phyloP scores from a whole-genome alignment of 768 basidiomycete species.

The Suillus discolor region DNA sequence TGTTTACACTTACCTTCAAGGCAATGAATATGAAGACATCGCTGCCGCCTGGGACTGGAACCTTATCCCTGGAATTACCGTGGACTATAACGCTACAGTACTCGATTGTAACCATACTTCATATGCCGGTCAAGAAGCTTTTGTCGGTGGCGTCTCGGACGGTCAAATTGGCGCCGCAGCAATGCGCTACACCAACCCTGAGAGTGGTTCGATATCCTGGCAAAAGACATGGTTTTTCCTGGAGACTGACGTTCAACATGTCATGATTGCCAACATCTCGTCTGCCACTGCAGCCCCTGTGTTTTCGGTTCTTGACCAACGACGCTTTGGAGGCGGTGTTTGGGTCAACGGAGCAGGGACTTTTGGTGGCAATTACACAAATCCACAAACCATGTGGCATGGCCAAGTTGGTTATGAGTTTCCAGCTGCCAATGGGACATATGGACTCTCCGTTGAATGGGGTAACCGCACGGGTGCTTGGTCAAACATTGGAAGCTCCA shows the following conservation, averaged over 20 bases:
- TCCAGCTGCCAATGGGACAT: conserved; percentile 25
- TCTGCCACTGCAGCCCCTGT: conserved; percentile 50
- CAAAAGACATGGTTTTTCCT: conserved; percentile 80
- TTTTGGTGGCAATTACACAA: conserved; percentile 6
- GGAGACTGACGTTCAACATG: conserved; percentile 60
- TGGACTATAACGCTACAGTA: conserved; percentile 59
- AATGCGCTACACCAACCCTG: conserved; percentile 70
- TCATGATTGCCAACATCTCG: conserved; percentile 57
- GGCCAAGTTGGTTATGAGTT: conserved; percentile 65
- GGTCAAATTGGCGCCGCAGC: conserved; percentile 57
- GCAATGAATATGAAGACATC: conserved; percentile 76
- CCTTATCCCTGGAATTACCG: conserved; percentile 71
- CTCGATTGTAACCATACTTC: conserved; percentile 49
- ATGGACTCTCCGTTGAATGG: conserved; percentile 41
- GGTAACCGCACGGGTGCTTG: conserved; percentile 60
- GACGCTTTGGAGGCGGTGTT: conserved; percentile 45
- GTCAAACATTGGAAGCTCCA: conserved; percentile 64
- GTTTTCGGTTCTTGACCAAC: conserved; percentile 70
- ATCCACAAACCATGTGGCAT: conserved; percentile 57
- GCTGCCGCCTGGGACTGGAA: conserved; percentile 79
- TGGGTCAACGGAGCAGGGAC: conserved; percentile 41
- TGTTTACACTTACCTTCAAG: conserved; percentile 62
- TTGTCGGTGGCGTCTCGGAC: conserved; percentile 69
- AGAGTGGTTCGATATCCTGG: conserved; percentile 54
- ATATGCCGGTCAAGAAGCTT: conserved; percentile 50